Evolutionary conservation across 768 basidiomycete species (phyloP).

Genomic region (Rhodosporidiobolus sp.): DNA sequence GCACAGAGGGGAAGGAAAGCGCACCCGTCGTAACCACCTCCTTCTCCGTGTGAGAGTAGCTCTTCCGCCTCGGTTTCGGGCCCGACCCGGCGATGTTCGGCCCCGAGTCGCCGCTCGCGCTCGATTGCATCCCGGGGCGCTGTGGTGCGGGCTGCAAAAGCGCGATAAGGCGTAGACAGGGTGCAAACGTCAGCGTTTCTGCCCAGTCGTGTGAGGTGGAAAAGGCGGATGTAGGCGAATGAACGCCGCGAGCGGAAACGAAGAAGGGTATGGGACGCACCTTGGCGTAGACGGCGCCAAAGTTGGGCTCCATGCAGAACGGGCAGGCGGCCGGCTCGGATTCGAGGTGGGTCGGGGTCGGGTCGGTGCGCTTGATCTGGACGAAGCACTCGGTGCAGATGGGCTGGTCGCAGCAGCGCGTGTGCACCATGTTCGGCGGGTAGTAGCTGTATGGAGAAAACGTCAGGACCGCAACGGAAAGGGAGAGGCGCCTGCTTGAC

Average conservation of each 20-base stretch:
- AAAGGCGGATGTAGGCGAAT: background rate
- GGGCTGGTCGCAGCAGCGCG: slow-evolving; percentile 95
- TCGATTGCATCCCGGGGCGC: background rate
- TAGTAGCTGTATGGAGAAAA: slow-evolving; percentile 67
- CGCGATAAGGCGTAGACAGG: no score
- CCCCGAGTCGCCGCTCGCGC: background rate
- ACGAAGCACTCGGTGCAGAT: slow-evolving; percentile 99
- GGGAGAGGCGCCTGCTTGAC: slow-evolving; percentile 12
- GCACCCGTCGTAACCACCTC: slow-evolving; percentile 39
- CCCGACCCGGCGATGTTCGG: background rate
- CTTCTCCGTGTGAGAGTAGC: slow-evolving; percentile 39
- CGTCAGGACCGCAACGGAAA: background rate
- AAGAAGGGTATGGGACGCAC: background rate
- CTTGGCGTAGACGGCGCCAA: slow-evolving; percentile 74
- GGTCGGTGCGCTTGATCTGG: slow-evolving; percentile 94
- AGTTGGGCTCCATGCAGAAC: slow-evolving; percentile 95
- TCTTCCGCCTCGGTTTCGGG: slow-evolving; percentile 28
- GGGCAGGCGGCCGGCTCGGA: slow-evolving; percentile 97
- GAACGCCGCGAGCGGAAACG: background rate
- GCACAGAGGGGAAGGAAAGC: background rate
- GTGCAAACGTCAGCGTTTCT: background rate
- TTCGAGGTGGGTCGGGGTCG: slow-evolving; percentile 84
- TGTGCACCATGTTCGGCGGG: slow-evolving; percentile 92
- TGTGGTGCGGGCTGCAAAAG: slow-evolving; percentile 2
- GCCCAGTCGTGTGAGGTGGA: background rate